These are phyloP conservation scores for Epichloe sp. DNA, from an alignment of 2,329 filamentous ascomycete species.

Conservation along the genomic window DNA sequence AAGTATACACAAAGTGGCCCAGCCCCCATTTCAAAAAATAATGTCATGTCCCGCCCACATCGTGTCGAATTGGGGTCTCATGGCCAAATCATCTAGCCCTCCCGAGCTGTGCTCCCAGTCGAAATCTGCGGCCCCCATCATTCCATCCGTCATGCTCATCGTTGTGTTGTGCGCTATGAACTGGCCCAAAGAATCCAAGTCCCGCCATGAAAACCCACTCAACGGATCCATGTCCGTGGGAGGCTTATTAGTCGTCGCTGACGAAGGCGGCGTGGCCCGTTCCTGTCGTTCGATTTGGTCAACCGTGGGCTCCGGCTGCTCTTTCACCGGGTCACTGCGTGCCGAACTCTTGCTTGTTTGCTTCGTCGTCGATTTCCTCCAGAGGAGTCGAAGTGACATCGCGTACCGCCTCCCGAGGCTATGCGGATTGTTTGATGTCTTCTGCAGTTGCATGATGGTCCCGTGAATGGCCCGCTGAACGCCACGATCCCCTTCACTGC, in stretches of 20 bases:
- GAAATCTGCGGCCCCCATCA: constrained; percentile 13
- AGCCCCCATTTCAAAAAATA: constrained; percentile 6
- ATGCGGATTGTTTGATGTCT: constrained; percentile 42
- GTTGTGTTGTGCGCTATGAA: constrained; percentile 24
- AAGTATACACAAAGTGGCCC: background rate
- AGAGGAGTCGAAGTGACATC: constrained; percentile 44
- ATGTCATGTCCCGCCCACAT: constrained; percentile 12
- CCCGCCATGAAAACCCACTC: constrained; percentile 49
- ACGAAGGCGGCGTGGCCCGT: background rate
- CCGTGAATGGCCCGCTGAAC: constrained; percentile 44
- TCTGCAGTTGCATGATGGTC: constrained; percentile 45
- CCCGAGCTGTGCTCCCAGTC: constrained; percentile 14
- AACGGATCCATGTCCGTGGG: constrained; percentile 27
- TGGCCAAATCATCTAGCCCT: constrained; percentile 9
- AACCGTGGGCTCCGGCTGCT: constrained; percentile 13
- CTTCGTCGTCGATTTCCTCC: constrained; percentile 29
- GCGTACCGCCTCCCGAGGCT: constrained; percentile 50
- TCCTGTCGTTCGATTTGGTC: constrained; percentile 11
- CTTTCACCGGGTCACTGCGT: constrained; percentile 5
- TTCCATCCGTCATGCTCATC: constrained; percentile 12
- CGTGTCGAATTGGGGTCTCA: constrained; percentile 10
- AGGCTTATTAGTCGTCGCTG: background rate
- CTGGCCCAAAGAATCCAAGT: constrained; percentile 45
- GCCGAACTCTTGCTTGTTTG: background rate
- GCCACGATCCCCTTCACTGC: constrained; percentile 37